phyloP scores from a whole-genome alignment of 441 rosid genomes.

The Francoa sonchifolia region DNA sequence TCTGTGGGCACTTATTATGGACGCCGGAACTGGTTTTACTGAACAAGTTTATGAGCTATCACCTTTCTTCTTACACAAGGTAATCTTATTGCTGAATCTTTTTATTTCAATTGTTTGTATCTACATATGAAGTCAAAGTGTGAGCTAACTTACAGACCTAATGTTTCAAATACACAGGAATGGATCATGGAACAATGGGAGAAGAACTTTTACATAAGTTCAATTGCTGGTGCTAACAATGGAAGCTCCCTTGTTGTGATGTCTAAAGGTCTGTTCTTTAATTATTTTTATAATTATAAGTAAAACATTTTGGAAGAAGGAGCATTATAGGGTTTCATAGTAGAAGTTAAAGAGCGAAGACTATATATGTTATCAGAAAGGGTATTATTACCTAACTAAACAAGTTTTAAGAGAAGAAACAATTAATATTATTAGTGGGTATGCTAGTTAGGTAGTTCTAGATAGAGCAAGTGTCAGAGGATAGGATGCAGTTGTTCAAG shows the following conservation, averaged over 20 bases:
- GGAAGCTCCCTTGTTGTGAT: slow-evolving; percentile 97
- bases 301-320: no score
- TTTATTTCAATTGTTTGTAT: not conserved
- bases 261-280: slow-evolving; percentile 69
- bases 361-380: no score
- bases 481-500: no score
- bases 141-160: no score
- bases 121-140: no score
- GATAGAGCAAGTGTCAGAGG: no score
- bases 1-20: slow-evolving; percentile 98
- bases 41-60: slow-evolving; percentile 80
- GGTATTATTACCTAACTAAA: no score
- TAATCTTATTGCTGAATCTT: slow-evolving; percentile 7
- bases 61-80: slow-evolving; percentile 83
- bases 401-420: no score
- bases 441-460: no score
- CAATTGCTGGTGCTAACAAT: slow-evolving; percentile 81
- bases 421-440: no score
- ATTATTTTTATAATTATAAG: slow-evolving; percentile 1
- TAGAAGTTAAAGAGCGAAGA: no score
- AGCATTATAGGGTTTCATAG: no score
- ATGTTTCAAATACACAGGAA: slow-evolving; percentile 35
- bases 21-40: slow-evolving; percentile 90
- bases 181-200: slow-evolving; percentile 99
- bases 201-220: slow-evolving; percentile 85